Conservation (phyloP, 2,329 filamentous ascomycete genomes). For the Orbilia blumenaviensis region DNA sequence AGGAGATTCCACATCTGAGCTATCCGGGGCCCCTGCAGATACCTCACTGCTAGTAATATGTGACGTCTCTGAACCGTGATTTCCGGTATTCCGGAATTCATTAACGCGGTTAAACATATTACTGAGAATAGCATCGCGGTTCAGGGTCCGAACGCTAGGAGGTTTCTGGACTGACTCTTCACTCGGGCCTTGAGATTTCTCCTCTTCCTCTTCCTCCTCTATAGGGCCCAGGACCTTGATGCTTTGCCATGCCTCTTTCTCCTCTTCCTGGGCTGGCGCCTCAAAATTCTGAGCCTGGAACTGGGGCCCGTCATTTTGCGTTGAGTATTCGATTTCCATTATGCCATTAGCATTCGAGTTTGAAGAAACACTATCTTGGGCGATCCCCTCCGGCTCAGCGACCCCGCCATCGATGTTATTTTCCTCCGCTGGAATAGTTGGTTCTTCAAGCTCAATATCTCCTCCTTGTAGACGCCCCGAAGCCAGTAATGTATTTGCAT, state of each 20-base stretch:
- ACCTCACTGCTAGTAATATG: not conserved
- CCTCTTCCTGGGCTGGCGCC: not conserved
- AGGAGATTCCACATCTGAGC: not conserved
- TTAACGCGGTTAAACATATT: too few species aligned
- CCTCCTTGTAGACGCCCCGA: not conserved
- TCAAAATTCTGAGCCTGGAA: too few species aligned
- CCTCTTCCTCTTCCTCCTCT: not conserved
- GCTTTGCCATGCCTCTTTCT: not conserved
- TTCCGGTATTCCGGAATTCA: too few species aligned
- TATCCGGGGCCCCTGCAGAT: too few species aligned
- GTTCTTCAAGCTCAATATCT: not conserved
- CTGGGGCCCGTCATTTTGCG: too few species aligned
- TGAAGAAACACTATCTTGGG: not conserved
- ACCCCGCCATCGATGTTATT: not conserved
- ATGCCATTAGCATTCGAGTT: too few species aligned
- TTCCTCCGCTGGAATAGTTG: not conserved
- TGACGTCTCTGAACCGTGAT: not conserved
- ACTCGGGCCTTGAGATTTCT: not conserved
- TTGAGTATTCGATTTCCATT: not conserved
- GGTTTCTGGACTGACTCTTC: too few species aligned
- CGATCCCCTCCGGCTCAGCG: not conserved
- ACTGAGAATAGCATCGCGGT: too few species aligned
- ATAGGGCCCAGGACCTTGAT: not conserved
- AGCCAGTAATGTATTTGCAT: not conserved
- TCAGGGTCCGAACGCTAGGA: too few species aligned